Conservation (phyloP, 164 flowering plant species). For the Magnolia kwangsiensis region DNA sequence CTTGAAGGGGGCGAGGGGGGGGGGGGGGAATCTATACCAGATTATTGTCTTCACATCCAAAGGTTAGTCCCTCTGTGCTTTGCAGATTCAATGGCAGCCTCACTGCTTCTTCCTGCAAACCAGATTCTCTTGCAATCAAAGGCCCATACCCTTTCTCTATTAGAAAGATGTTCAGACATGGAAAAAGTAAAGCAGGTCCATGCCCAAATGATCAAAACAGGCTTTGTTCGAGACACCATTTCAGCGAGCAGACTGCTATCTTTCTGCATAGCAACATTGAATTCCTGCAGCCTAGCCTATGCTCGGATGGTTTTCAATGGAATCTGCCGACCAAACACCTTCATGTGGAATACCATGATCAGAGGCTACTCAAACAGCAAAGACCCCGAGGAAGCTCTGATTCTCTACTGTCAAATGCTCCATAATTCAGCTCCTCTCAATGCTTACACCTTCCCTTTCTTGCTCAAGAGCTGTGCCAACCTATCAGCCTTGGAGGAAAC, state of each 20-base stretch:
- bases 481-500: conserved; percentile 24
- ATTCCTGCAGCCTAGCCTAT: conserved; percentile 14
- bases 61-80: neutral
- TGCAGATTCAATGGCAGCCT: conserved; percentile 23
- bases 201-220: conserved; percentile 35
- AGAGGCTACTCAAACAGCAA: conserved; percentile 31
- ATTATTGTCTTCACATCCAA: neutral
- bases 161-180: conserved; percentile 43
- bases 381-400: conserved; percentile 30
- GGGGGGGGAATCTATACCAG: neutral
- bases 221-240: conserved; percentile 18
- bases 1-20: neutral
- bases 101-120: conserved; percentile 20
- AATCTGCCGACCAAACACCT: conserved; percentile 28
- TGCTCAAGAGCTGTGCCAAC: conserved; percentile 44
- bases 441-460: conserved; percentile 45
- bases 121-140: conserved; percentile 14
- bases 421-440: conserved; percentile 27
- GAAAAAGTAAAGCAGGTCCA: conserved; percentile 47
- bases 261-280: conserved; percentile 12
- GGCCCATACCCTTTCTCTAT: conserved; percentile 22
- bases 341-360: conserved; percentile 50
- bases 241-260: conserved; percentile 21
- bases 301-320: conserved; percentile 32
- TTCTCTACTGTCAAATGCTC: conserved; percentile 37